Percentiles rank a stretch among this genome's conserved stretches.
Evolutionary conservation across 1,139 yeast genomes (phyloP).

Genomic region (Citeromyces hawaiiensis): DNA sequence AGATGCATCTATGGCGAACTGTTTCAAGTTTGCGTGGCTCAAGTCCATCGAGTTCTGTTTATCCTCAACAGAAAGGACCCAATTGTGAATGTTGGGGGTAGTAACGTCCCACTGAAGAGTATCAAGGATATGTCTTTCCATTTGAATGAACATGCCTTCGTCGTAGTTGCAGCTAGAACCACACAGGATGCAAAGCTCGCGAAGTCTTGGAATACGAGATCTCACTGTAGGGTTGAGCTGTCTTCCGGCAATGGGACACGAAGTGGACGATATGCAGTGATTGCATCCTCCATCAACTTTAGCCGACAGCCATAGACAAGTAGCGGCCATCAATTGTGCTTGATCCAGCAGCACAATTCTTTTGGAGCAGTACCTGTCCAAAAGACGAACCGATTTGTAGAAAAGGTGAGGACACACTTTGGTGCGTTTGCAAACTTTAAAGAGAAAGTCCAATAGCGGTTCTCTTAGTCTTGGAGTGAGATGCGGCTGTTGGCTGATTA

Average conservation of each 20-base stretch:
- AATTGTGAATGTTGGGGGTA: slow-evolving; percentile 47
- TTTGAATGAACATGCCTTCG: slow-evolving; percentile 44
- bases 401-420: slow-evolving; percentile 48
- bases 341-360: slow-evolving; percentile 49
- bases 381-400: slow-evolving; percentile 41
- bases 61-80: slow-evolving; percentile 24
- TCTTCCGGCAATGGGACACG: slow-evolving; percentile 40
- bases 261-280: slow-evolving; percentile 41
- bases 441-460: slow-evolving; percentile 41
- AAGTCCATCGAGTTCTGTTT: slow-evolving; percentile 4
- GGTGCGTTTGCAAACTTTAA: slow-evolving; percentile 44
- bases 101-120: slow-evolving; percentile 51
- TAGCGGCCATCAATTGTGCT: slow-evolving; percentile 48
- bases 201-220: slow-evolving; percentile 49
- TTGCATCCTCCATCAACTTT: slow-evolving; percentile 60
- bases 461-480: slow-evolving; percentile 34
- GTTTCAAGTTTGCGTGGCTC: slow-evolving; percentile 3
- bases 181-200: slow-evolving; percentile 48
- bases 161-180: slow-evolving; percentile 45
- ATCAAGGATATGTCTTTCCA: slow-evolving; percentile 38
- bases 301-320: slow-evolving; percentile 56
- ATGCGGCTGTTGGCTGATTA: slow-evolving; percentile 54
- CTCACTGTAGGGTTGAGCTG: slow-evolving; percentile 55
- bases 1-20: slow-evolving; percentile 6
- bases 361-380: slow-evolving; percentile 56